Conservation (phyloP, 2,329 filamentous ascomycete genomes). For the Ophiocordyceps camponoti-saundersi region DNA sequence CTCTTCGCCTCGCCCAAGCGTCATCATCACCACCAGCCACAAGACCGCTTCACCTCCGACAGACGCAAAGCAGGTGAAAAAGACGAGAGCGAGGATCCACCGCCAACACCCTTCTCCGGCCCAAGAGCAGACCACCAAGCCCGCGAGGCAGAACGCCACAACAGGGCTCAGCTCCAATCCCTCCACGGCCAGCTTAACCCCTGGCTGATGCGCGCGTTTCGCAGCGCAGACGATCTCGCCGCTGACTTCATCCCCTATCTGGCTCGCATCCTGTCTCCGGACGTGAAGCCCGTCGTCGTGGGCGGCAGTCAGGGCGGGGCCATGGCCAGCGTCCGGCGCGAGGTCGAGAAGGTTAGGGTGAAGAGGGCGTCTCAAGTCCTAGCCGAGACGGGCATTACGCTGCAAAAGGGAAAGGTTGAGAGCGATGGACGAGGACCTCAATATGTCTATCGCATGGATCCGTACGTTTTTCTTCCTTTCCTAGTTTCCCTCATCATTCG, state of each 20-base stretch:
- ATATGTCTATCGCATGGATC: constrained; percentile 91
- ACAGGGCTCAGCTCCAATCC: constrained; percentile 53
- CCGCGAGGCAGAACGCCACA: constrained; percentile 64
- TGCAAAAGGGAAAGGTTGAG: constrained; percentile 70
- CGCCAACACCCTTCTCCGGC: constrained; percentile 60
- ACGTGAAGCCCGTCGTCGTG: constrained; percentile 81
- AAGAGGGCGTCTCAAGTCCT: constrained; percentile 65
- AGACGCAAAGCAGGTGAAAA: constrained; percentile 16
- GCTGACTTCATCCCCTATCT: constrained; percentile 76
- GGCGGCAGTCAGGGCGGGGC: constrained; percentile 42
- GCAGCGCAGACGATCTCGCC: constrained; percentile 59
- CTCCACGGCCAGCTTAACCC: constrained; percentile 59
- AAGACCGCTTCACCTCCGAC: no score
- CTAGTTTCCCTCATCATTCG: constrained; percentile 1
- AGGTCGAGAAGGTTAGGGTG: constrained; percentile 69
- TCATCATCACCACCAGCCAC: not conserved
- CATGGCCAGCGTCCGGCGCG: constrained; percentile 74
- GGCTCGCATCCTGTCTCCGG: constrained; percentile 67
- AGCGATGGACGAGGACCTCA: constrained; percentile 45
- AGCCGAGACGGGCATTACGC: constrained; percentile 62
- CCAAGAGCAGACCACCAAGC: constrained; percentile 69
- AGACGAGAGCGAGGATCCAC: constrained; percentile 12
- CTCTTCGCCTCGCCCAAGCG: constrained; percentile 58
- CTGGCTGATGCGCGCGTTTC: constrained; percentile 58
- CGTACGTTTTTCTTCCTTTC: constrained; percentile 38